Conservation (phyloP, 768 basidiomycete genomes). For the Mycena leptocephala region DNA sequence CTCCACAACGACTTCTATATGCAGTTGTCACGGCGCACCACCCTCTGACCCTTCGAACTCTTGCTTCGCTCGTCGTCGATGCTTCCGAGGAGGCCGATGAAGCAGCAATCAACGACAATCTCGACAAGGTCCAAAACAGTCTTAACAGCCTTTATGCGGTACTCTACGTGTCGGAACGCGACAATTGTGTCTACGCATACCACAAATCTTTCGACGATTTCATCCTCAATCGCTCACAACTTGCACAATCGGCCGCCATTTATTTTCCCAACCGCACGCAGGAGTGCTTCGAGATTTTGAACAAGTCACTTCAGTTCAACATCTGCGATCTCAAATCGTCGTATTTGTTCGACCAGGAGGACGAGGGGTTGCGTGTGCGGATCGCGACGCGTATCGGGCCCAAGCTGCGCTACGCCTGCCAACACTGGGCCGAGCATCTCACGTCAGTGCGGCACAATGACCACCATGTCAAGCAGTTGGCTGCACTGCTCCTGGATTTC, state of each 20-base stretch:
- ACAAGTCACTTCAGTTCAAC: slow-evolving; percentile 17
- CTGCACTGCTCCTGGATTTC: not conserved
- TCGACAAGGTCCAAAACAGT: not conserved
- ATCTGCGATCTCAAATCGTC: slow-evolving; percentile 20
- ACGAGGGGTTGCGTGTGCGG: not conserved
- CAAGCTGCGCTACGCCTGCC: slow-evolving; percentile 11
- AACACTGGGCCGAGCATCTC: slow-evolving; percentile 14
- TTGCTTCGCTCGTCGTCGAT: slow-evolving; percentile 3
- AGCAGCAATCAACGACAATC: too few relatives aligned
- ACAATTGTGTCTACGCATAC: not conserved
- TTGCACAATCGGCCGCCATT: not conserved
- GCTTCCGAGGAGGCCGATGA: not conserved
- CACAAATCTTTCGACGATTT: slow-evolving; percentile 21
- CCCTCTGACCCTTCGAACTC: not conserved
- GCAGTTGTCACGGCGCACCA: not conserved
- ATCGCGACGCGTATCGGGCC: not conserved
- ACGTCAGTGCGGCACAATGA: not conserved
- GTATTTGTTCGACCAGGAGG: slow-evolving; percentile 11
- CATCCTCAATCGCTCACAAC: not conserved
- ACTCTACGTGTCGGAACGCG: not conserved
- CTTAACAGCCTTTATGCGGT: not conserved
- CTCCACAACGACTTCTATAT: not conserved
- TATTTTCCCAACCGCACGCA: not conserved
- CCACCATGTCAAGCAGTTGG: not conserved
- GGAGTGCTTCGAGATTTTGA: slow-evolving; percentile 14